phyloP scores from a whole-genome alignment of 176 grass and related monocot genomes.

The Paspalum notatum region DNA sequence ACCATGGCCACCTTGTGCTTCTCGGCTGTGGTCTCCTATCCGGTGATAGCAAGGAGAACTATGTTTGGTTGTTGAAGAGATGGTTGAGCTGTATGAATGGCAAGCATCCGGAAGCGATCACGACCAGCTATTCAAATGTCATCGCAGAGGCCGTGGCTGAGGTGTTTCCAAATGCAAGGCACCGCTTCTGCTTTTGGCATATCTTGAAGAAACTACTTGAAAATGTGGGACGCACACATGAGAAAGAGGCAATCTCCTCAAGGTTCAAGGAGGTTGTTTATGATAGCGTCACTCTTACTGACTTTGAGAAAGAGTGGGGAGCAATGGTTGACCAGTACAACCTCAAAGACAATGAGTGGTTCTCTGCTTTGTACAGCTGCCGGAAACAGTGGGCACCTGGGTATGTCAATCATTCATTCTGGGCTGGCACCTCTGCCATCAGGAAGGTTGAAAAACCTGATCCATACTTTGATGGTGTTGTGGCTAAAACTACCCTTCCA shows the following conservation, averaged over 20 bases:
- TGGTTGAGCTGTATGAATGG: constrained; percentile 78
- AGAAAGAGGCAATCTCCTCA: constrained; percentile 68
- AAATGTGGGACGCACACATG: constrained; percentile 59
- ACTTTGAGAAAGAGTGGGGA: constrained; percentile 85
- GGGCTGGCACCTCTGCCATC: constrained; percentile 85
- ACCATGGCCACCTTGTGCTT: constrained; percentile 82
- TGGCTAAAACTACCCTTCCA: constrained; percentile 78
- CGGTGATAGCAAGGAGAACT: constrained; percentile 63
- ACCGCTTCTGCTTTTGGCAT: constrained; percentile 83
- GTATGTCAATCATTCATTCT: constrained; percentile 85
- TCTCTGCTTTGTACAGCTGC: constrained; percentile 66
- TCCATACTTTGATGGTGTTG: constrained; percentile 78
- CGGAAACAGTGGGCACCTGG: constrained; percentile 83
- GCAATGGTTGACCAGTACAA: constrained; percentile 77
- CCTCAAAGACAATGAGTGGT: constrained; percentile 79
- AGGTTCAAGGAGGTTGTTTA: constrained; percentile 89
- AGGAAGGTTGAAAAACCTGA: constrained; percentile 72
- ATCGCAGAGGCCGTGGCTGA: constrained; percentile 60
- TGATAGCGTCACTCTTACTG: constrained; percentile 68
- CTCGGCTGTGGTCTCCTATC: constrained; percentile 72
- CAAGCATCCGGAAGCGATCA: constrained; percentile 78
- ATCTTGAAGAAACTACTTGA: constrained; percentile 82
- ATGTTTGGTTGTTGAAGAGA: constrained; percentile 76
- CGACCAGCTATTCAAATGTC: constrained; percentile 58
- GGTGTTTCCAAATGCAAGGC: constrained; percentile 67